Conservation (phyloP, 73 alveolate genomes). For the Paramecium octaurelia region DNA sequence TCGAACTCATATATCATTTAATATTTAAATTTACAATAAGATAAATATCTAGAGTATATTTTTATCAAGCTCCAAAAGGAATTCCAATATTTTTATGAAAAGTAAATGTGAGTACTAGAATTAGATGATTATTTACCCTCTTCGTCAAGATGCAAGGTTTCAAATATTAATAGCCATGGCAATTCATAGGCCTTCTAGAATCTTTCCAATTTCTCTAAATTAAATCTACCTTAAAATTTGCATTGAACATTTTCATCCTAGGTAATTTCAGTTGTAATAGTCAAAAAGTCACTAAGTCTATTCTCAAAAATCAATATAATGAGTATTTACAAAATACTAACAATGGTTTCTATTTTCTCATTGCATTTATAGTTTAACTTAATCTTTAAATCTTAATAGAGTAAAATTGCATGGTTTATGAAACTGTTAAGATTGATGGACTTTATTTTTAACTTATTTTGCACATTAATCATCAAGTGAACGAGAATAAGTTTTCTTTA, state of each 20-base stretch:
- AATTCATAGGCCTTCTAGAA: not conserved
- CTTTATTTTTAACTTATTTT: not conserved
- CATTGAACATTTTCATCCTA: not conserved
- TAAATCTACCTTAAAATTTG: not conserved
- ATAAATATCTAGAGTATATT: not conserved
- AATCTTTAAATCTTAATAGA: not conserved
- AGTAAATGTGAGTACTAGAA: not conserved
- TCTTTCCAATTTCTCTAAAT: not conserved
- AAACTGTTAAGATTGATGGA: not conserved
- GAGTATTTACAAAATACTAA: not conserved
- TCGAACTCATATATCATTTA: too few relatives aligned
- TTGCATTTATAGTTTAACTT: not conserved
- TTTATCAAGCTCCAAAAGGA: not conserved
- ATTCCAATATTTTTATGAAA: not conserved
- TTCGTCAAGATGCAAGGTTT: not conserved
- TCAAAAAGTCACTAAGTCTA: not conserved
- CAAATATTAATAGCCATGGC: not conserved
- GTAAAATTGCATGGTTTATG: not conserved
- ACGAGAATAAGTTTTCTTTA: not conserved
- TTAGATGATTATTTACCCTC: not conserved
- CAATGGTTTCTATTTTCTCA: not conserved
- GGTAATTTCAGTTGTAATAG: not conserved
- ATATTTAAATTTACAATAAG: not conserved
- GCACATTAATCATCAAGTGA: not conserved
- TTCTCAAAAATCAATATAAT: not conserved